Evolutionary conservation across 306 rosid species (phyloP).

Genomic region (Delonix regia): DNA sequence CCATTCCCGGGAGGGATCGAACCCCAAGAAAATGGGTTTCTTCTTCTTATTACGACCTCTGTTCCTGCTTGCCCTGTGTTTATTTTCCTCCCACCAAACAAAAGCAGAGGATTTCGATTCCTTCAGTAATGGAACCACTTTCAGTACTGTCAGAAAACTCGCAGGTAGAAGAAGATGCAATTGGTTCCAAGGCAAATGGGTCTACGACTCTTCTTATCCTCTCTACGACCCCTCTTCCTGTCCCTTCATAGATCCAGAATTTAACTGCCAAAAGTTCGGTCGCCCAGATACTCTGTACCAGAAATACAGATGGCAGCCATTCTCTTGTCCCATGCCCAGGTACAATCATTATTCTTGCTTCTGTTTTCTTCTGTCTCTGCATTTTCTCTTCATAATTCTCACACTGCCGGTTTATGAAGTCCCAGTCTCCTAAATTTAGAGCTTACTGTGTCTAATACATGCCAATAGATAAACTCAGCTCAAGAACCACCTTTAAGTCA

Average conservation of each 20-base stretch:
- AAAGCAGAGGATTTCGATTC: slow-evolving; percentile 45
- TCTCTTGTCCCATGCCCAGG: slow-evolving; percentile 79
- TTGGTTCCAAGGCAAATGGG: slow-evolving; percentile 72
- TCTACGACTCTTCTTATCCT: slow-evolving; percentile 74
- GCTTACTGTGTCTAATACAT: too few relatives aligned
- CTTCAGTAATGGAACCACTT: slow-evolving; percentile 6
- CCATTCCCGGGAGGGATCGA: slow-evolving; percentile 40
- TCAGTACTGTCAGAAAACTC: slow-evolving; percentile 24
- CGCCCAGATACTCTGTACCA: slow-evolving; percentile 74
- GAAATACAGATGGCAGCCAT: slow-evolving; percentile 81
- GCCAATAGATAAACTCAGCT: too few relatives aligned
- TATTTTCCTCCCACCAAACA: slow-evolving; percentile 51
- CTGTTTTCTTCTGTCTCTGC: neutral
- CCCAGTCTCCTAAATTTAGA: too few relatives aligned
- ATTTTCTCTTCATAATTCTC: neutral
- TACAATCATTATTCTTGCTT: neutral
- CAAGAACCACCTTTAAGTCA: too few relatives aligned
- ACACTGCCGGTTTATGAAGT: neutral
- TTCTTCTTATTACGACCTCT: slow-evolving; percentile 1
- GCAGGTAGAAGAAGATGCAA: slow-evolving; percentile 55
- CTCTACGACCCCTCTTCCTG: slow-evolving; percentile 70
- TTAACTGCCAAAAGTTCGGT: slow-evolving; percentile 79
- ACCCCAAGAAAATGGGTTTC: slow-evolving; percentile 72
- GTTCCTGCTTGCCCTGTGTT: slow-evolving; percentile 51
- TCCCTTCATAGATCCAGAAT: slow-evolving; percentile 91